These are phyloP conservation scores for Cadophora sp. DNA, from an alignment of 2,329 filamentous ascomycete genomes.

Conservation along the genomic window DNA sequence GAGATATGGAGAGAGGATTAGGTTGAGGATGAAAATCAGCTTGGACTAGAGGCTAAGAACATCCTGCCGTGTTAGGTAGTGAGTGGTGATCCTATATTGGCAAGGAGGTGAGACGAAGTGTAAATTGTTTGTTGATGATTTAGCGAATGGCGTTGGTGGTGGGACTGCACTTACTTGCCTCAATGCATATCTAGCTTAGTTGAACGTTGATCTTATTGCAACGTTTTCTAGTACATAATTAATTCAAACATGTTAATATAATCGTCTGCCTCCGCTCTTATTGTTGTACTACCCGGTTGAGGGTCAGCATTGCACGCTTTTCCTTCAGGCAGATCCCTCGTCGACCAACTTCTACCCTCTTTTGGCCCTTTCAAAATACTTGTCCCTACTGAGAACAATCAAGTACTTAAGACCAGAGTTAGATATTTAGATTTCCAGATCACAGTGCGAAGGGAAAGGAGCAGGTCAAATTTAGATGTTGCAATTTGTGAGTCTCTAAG, in stretches of 20 bases:
- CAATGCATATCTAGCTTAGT: not conserved
- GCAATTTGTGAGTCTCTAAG: conserved; percentile 1
- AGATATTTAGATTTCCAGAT: not conserved
- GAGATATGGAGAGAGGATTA: conserved; percentile 26
- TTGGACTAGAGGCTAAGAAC: conserved; percentile 13
- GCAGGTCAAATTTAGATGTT: not conserved
- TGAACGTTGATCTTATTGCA: not conserved
- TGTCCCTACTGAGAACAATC: too few species aligned
- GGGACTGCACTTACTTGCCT: not conserved
- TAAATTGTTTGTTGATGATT: not conserved
- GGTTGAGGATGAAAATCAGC: conserved; percentile 19
- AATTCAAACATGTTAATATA: not conserved
- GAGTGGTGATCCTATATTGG: too few species aligned
- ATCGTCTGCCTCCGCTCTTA: too few species aligned
- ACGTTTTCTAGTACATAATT: not conserved
- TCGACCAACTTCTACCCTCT: too few species aligned
- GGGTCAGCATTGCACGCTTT: too few species aligned
- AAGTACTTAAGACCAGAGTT: not conserved
- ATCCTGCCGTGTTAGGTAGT: too few species aligned
- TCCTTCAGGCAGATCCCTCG: too few species aligned
- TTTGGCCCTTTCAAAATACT: too few species aligned
- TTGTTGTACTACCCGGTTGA: too few species aligned
- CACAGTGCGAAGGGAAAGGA: not conserved
- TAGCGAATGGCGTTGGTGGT: conserved; percentile 6
- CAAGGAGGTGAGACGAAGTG: not conserved